phyloP scores from a whole-genome alignment of 1,139 yeast species.

The Yamadazyma sp. region DNA sequence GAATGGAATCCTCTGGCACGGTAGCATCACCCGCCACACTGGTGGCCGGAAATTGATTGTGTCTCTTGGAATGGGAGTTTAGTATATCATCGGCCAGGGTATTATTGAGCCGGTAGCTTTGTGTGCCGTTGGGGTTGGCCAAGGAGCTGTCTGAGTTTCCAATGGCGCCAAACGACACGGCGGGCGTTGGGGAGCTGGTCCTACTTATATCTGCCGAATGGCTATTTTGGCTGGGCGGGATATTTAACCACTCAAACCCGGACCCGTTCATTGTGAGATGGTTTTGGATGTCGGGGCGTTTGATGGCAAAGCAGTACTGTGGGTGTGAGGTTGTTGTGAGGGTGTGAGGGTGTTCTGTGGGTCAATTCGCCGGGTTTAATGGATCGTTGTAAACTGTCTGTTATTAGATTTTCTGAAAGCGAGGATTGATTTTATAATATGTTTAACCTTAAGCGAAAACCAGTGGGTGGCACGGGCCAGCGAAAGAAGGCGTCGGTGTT shows the following conservation, averaged over 20 bases:
- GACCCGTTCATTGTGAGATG: conserved; percentile 4
- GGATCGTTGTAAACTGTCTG: too few species aligned
- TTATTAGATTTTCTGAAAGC: conserved; percentile 1
- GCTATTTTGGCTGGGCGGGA: conserved; percentile 12
- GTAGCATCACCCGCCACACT: not conserved
- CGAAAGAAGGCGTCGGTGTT: conserved; percentile 1
- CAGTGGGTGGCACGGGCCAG: not conserved
- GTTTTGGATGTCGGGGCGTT: too few species aligned
- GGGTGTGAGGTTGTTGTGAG: too few species aligned
- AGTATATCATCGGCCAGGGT: conserved; percentile 15
- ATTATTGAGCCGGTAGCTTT: conserved; percentile 4
- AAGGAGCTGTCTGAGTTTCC: conserved; percentile 6
- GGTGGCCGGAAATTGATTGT: not conserved
- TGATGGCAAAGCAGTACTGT: too few species aligned
- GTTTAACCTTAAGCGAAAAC: conserved; percentile 11
- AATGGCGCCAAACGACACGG: conserved; percentile 21
- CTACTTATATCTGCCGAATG: conserved; percentile 3
- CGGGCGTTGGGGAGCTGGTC: conserved; percentile 22
- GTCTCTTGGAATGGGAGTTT: not conserved
- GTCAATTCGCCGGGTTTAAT: too few species aligned
- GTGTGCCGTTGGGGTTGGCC: not conserved
- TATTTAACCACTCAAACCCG: conserved; percentile 26
- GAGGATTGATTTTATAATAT: conserved; percentile 4
- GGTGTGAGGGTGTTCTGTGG: too few species aligned
- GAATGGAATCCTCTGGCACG: conserved; percentile 31